Conservation (phyloP, 768 basidiomycete genomes). For the Kwoniella sp. region DNA sequence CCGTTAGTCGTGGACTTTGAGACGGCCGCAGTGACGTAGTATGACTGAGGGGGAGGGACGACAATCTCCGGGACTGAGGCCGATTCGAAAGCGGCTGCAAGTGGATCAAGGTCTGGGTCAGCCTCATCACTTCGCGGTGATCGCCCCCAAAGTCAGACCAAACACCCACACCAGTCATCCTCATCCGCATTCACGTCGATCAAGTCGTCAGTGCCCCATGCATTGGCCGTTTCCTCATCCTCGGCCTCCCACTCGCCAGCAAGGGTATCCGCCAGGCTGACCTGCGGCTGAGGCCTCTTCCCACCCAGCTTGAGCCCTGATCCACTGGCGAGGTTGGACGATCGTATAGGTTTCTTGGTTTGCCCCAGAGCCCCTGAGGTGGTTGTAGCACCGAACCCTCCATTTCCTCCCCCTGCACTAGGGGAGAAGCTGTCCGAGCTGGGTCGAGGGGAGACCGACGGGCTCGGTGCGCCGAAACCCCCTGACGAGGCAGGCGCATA, state of each 20-base stretch:
- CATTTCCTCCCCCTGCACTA: constrained; percentile 5
- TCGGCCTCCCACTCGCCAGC: constrained; percentile 45
- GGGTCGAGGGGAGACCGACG: constrained; percentile 12
- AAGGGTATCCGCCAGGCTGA: constrained; percentile 55
- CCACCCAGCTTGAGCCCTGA: constrained; percentile 18
- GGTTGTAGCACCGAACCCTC: background rate
- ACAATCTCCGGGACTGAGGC: constrained; percentile 42
- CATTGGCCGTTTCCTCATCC: constrained; percentile 53
- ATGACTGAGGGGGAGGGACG: constrained; percentile 35
- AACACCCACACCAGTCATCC: constrained; percentile 83
- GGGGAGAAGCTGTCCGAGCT: constrained; percentile 12
- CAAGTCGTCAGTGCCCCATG: constrained; percentile 74
- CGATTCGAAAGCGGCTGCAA: constrained; percentile 70
- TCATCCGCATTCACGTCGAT: constrained; percentile 91
- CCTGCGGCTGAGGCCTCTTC: constrained; percentile 4
- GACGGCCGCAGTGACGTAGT: constrained; percentile 28
- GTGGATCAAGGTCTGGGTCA: no score
- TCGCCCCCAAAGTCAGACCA: background rate
- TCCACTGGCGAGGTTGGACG: background rate
- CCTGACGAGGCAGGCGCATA: background rate
- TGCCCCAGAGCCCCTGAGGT: no score
- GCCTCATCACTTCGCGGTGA: background rate
- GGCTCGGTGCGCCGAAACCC: constrained; percentile 2
- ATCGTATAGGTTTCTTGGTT: background rate
- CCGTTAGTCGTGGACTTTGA: background rate